phyloP scores from a whole-genome alignment of 1,139 yeast genomes.

The Suhomyces choctaworum region DNA sequence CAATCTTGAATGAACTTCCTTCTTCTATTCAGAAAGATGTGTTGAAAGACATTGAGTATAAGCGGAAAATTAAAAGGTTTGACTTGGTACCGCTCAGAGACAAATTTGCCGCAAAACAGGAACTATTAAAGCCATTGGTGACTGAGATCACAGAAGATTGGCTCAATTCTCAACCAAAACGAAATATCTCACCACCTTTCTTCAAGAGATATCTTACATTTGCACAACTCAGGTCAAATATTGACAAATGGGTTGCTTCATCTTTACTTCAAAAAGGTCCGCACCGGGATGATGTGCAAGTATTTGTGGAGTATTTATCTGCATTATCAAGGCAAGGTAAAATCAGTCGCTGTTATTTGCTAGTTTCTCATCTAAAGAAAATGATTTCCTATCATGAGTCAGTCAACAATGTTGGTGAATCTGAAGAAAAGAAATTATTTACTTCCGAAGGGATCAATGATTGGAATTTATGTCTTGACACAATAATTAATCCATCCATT shows the following conservation, averaged over 20 bases:
- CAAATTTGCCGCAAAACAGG: slow-evolving; percentile 26
- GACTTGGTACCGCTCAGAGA: slow-evolving; percentile 34
- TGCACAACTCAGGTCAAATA: slow-evolving; percentile 34
- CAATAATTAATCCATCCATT: slow-evolving; percentile 2
- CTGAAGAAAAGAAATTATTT: neutral
- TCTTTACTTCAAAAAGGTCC: slow-evolving; percentile 55
- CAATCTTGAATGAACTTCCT: slow-evolving; percentile 49
- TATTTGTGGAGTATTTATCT: slow-evolving; percentile 33
- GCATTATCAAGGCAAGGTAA: slow-evolving; percentile 22
- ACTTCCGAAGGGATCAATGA: slow-evolving; percentile 23
- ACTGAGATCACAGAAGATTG: slow-evolving; percentile 28
- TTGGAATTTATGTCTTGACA: slow-evolving; percentile 21
- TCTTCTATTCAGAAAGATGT: slow-evolving; percentile 44
- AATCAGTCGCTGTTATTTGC: slow-evolving; percentile 22
- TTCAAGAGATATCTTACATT: slow-evolving; percentile 36
- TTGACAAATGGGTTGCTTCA: slow-evolving; percentile 51
- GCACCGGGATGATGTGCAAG: slow-evolving; percentile 52
- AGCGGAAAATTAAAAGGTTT: slow-evolving; percentile 28
- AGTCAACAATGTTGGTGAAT: slow-evolving; percentile 1
- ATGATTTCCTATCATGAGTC: slow-evolving; percentile 20
- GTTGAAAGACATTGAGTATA: slow-evolving; percentile 38
- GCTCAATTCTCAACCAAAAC: slow-evolving; percentile 24
- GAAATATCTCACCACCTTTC: slow-evolving; percentile 29
- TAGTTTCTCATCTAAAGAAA: slow-evolving; percentile 23
- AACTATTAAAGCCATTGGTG: slow-evolving; percentile 18